Evolutionary conservation across 1,284 basidiomycete species (phyloP).

Genomic region (Fomitopsis pinicola): DNA sequence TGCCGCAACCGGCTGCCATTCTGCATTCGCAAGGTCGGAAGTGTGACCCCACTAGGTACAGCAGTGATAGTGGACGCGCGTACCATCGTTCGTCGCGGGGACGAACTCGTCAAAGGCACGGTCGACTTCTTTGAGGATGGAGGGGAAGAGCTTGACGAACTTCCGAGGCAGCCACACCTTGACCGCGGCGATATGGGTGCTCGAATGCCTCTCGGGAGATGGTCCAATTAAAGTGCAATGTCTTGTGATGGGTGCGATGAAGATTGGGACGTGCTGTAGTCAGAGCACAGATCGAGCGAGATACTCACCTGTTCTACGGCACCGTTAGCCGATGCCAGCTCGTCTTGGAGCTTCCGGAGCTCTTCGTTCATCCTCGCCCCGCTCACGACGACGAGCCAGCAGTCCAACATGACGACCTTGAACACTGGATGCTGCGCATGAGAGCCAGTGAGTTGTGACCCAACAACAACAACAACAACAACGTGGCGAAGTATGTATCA

Average conservation of each 20-base stretch:
- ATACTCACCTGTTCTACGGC: neutral
- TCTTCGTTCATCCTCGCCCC: slow-evolving; percentile 31
- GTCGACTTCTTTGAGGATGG: neutral
- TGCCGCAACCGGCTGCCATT: too few species aligned
- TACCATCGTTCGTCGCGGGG: too few species aligned
- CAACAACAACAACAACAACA: neutral
- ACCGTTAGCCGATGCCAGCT: slow-evolving; percentile 25
- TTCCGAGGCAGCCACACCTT: neutral
- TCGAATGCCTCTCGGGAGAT: neutral
- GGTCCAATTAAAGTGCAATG: neutral
- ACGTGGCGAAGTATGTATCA: neutral
- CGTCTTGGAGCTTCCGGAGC: slow-evolving; percentile 28
- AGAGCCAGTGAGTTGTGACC: neutral
- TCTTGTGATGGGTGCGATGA: slow-evolving; percentile 8
- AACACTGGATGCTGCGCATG: slow-evolving; percentile 23
- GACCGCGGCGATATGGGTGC: neutral
- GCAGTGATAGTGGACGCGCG: too few species aligned
- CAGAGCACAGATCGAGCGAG: neutral
- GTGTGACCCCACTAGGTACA: too few species aligned
- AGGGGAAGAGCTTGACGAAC: neutral
- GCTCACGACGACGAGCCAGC: slow-evolving; percentile 31
- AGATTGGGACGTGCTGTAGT: neutral
- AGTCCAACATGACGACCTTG: slow-evolving; percentile 28
- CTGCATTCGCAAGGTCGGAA: too few species aligned
- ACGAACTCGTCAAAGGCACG: neutral